Conservation (phyloP, 2,329 filamentous ascomycete genomes). For the Colletotrichum cereale region DNA sequence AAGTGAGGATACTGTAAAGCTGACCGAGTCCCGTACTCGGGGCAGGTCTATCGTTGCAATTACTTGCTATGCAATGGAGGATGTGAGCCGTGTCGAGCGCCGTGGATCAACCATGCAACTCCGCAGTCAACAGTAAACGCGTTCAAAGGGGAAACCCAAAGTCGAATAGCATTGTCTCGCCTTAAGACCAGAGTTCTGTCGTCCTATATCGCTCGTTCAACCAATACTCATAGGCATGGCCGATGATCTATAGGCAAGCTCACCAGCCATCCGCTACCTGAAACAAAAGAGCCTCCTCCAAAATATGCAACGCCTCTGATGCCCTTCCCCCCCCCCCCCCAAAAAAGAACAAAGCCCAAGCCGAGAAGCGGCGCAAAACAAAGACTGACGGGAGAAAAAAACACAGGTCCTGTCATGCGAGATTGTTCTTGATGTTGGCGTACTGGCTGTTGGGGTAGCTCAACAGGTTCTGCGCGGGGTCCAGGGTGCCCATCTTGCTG, state of each 20-base stretch:
- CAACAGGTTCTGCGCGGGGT: slow-evolving; percentile 65
- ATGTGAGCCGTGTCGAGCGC: not conserved
- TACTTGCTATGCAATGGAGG: not conserved
- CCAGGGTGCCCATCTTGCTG: slow-evolving; percentile 60
- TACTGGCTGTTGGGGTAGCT: slow-evolving; percentile 69
- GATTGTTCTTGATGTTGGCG: slow-evolving; percentile 63
- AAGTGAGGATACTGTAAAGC: not conserved
- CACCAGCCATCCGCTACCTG: not conserved
- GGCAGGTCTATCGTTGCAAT: not conserved
- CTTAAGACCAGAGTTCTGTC: not conserved
- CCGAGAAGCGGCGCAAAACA: not conserved
- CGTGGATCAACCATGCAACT: not conserved
- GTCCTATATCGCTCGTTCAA: not conserved
- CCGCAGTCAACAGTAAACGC: not conserved
- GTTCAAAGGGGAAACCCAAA: not conserved
- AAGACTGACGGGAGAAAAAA: not conserved
- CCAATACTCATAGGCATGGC: not conserved
- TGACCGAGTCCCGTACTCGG: not conserved
- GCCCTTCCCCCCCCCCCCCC: too few species aligned
- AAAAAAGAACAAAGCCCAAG: not conserved
- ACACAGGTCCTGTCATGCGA: not conserved
- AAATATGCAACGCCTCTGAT: not conserved
- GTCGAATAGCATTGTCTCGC: not conserved
- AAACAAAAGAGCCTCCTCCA: not conserved
- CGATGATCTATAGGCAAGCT: slow-evolving; percentile 2